Base-by-base conservation (phyloP, 176 grass and related monocot species). In the Carex littledalei region DNA sequence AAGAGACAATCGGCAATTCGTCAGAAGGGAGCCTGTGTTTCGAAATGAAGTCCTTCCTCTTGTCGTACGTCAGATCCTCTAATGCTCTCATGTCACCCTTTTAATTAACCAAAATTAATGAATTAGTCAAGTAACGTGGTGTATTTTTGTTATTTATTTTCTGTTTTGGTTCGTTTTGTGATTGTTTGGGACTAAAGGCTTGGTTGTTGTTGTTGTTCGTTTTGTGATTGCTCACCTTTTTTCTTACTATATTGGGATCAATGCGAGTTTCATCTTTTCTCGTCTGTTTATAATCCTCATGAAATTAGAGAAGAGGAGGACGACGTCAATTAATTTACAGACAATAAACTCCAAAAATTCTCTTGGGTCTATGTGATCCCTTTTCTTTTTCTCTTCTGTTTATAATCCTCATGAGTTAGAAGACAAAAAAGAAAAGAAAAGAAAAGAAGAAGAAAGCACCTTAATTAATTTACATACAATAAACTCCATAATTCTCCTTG, bases 51-150 rank as follows among this genome's bases (percentile, higher is more conserved):
- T 98, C 88, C 85, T 85, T 94, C 63, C 95, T 87, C 88, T 86
- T 94, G 49, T 86, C 86, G 49, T 94, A 98, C 4, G 95, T 98
- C n/a, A 94, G 88, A 68, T 98, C 95, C 84, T 98, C 95, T 12
- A 98, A 70, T n/a, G 95, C 93, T 75, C 85, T 93, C 21, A 94
- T 98, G 64, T 98, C 95, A n/a, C 95, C 95, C 95, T 98, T 63
- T 54, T 12, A 74, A 64, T 26, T 31, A 71, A 83, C 4, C 13
- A 85, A 35, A 77, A 10, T 8, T 18, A 45, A n/a, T 13, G 21
- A 6, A 37, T 55, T 39, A 67, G n/a, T 31, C 31, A 12, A 15
- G 1, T 43, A 63, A 63, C 58, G 2, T 26, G 21, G 57, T 7
- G 79, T 9, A 79, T 15, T 58, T 58, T 31, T 26, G 0, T 26